Percentiles rank a stretch among this genome's conserved stretches.
phyloP scores from a whole-genome alignment of 2,329 filamentous ascomycete species.

The Aspergillus novoparasiticus region DNA sequence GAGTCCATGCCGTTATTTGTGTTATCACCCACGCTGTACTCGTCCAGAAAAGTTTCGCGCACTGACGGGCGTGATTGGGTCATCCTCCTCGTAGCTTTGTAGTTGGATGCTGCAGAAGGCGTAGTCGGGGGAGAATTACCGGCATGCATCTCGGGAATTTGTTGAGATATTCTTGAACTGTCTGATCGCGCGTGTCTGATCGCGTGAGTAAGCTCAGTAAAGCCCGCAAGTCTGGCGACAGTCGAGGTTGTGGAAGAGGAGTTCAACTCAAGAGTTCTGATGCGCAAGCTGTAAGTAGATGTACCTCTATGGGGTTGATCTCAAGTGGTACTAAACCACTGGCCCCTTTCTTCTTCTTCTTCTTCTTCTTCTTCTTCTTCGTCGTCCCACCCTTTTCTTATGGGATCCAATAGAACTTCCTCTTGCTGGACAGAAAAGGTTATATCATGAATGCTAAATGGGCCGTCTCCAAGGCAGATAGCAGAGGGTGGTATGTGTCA shows the following conservation, averaged over 20 bases:
- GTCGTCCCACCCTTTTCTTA: not conserved
- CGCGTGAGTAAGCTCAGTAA: constrained; percentile 17
- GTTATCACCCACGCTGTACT: constrained; percentile 35
- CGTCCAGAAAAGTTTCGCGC: constrained; percentile 45
- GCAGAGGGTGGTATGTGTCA: constrained; percentile 16
- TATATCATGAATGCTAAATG: constrained; percentile 1
- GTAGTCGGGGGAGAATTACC: constrained; percentile 43
- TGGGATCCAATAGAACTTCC: not conserved
- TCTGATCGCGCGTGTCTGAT: constrained; percentile 11
- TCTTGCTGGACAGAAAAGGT: not conserved
- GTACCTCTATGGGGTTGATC: not conserved
- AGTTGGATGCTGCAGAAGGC: constrained; percentile 39
- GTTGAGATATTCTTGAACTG: constrained; percentile 31
- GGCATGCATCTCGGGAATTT: constrained; percentile 26
- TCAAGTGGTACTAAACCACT: not conserved
- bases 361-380: not conserved
- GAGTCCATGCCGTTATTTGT: constrained; percentile 38
- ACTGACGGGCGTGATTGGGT: constrained; percentile 36
- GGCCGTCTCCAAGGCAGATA: not conserved
- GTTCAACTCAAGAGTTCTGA: not conserved
- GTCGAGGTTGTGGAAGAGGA: not conserved
- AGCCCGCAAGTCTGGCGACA: not conserved
- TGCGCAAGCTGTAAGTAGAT: not conserved
- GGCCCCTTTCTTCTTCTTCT: not conserved
- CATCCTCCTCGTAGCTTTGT: constrained; percentile 32